Evolutionary conservation across 2,329 filamentous ascomycete genomes (phyloP).

Genomic region (Metarhizium guizhouense): DNA sequence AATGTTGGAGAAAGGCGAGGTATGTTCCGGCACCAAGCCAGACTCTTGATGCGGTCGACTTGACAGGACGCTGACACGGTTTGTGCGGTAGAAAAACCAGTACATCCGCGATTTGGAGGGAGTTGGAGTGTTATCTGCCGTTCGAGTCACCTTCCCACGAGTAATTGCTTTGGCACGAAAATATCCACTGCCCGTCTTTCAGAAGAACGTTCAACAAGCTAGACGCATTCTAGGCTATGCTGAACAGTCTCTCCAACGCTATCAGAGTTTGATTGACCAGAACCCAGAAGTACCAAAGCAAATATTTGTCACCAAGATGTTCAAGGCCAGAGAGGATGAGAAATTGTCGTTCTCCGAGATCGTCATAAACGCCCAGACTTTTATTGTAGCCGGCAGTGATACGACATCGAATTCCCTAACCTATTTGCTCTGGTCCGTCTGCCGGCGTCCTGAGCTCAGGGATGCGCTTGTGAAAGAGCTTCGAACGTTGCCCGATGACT

Average conservation of each 20-base stretch:
- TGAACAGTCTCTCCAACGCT: conserved; percentile 17
- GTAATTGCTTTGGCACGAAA: conserved; percentile 14
- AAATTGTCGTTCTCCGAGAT: conserved; percentile 23
- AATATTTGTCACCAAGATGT: conserved; percentile 29
- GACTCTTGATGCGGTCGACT: conserved; percentile 18
- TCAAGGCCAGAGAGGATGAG: conserved; percentile 23
- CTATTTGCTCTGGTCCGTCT: conserved; percentile 34
- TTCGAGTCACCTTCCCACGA: conserved; percentile 19
- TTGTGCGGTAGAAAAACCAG: conserved; percentile 17
- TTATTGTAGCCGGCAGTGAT: conserved; percentile 42
- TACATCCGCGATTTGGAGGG: conserved; percentile 30
- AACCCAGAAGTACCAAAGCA: conserved; percentile 13
- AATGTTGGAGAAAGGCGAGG: conserved; percentile 40
- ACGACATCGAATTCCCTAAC: conserved; percentile 42
- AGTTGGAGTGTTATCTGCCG: conserved; percentile 12
- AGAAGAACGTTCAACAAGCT: conserved; percentile 3
- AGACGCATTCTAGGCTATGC: conserved; percentile 16
- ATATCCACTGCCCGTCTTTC: conserved; percentile 15
- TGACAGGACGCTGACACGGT: background rate
- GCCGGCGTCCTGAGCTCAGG: conserved; percentile 18
- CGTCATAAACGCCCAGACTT: conserved; percentile 27
- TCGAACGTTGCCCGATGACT: conserved; percentile 19
- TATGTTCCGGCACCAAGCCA: conserved; percentile 14
- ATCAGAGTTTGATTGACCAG: conserved; percentile 14
- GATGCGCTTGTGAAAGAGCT: conserved; percentile 26